A percentile compares a stretch with the other conserved stretches of the same genome.
Conservation (phyloP, 441 rosid genomes). For the Jatropha multifida region DNA sequence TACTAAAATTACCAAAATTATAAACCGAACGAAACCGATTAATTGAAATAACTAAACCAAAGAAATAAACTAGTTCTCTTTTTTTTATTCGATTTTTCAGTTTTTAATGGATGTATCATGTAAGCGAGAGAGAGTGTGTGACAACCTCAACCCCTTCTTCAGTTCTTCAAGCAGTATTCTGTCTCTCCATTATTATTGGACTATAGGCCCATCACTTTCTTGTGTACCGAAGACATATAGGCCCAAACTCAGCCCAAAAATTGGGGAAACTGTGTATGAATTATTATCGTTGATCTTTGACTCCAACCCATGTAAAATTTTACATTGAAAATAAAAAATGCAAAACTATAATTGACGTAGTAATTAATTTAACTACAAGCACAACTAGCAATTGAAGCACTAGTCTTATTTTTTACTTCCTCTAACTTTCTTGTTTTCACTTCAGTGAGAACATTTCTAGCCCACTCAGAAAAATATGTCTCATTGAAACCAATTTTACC, state of each 20-base stretch:
- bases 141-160: background rate
- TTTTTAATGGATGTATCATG: too few species aligned
- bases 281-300: too few species aligned
- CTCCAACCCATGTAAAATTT: too few species aligned
- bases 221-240: too few species aligned
- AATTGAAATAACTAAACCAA: too few species aligned
- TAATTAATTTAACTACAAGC: constrained; percentile 15
- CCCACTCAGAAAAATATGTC: constrained; percentile 57
- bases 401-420: constrained; percentile 4
- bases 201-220: background rate
- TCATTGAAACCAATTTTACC: constrained; percentile 56
- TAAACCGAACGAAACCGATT: too few species aligned
- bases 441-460: constrained; percentile 39
- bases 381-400: constrained; percentile 25
- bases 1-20: too few species aligned
- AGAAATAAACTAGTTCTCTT: too few species aligned
- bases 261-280: too few species aligned
- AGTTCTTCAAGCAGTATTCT: background rate
- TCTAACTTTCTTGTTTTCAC: constrained; percentile 33
- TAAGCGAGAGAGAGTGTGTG: too few species aligned
- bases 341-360: background rate
- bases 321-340: background rate
- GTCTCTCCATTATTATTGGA: background rate
- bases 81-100: too few species aligned
- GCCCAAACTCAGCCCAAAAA: too few species aligned